phyloP scores from a whole-genome alignment of 345 rosid species.

The Lenwebbia sp. region DNA sequence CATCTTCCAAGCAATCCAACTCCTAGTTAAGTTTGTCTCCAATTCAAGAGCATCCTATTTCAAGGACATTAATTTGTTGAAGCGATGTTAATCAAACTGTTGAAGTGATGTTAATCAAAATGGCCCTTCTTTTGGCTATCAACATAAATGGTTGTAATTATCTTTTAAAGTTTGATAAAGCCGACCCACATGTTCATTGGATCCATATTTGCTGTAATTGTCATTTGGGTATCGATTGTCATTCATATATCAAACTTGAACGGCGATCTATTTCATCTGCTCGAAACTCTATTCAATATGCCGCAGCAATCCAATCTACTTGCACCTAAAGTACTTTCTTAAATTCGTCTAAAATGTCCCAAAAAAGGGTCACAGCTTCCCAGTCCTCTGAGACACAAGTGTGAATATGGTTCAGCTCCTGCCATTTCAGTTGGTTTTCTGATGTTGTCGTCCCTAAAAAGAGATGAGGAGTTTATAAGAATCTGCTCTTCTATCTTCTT shows the following conservation, averaged over 20 bases:
- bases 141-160: rapidly evolving
- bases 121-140: not conserved
- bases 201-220: not conserved
- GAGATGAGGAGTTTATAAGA: too few relatives aligned
- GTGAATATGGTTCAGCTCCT: too few relatives aligned
- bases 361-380: too few relatives aligned
- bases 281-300: not conserved
- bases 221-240: not conserved
- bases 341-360: too few relatives aligned
- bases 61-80: too few relatives aligned
- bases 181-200: not conserved
- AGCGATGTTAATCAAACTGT: not conserved
- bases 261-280: not conserved
- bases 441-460: too few relatives aligned
- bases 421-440: too few relatives aligned
- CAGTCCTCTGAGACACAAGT: too few relatives aligned
- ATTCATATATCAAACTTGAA: not conserved
- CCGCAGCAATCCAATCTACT: not conserved
- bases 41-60: too few relatives aligned
- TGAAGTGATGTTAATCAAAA: not conserved
- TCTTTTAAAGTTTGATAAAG: not conserved
- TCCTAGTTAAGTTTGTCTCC: not conserved
- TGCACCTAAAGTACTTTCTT: too few relatives aligned
- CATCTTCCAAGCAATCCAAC: not conserved
- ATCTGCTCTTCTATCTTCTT: too few relatives aligned